Evolutionary conservation across 2,329 filamentous ascomycete genomes (phyloP), one percentile per base, ranked within the genome.

Genomic region (Blumeriella jaapii): DNA sequence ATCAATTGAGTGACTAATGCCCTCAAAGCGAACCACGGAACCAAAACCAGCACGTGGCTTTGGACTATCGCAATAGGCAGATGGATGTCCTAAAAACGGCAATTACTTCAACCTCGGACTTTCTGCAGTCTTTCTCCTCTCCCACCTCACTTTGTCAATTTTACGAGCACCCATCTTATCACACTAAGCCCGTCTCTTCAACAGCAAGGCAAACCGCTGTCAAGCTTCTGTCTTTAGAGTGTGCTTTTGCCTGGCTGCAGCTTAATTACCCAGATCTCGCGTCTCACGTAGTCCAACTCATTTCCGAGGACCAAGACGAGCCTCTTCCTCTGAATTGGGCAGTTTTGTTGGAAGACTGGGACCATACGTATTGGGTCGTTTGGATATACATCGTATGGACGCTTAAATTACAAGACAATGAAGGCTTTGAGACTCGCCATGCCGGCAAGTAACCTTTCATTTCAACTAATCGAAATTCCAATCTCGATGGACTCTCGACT

Each of bases 221-320:
- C 5, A 38, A 46, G 8, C 70, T 47, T 5, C 16, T 53, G 3
- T 44, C 48, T 10, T 34, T 53, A 7, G 45, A 48, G 15, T 41
- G 35, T 20, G 50, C 50, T 11, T 53, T 42, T 29, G 31, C 24
- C 15, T 49, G 44, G 32, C 30, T 53, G 2, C 13, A 34, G 10
- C 14, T 16, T 2, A 2, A 44, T 3, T 47, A 41, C 23, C 40
- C 38, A 2, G 32, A 35, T 11, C 12, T 49, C 3, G 34, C 38
- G 19, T 20, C 25, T 4, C 14, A 29, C 2, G 30, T 52, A 5
- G 19, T 27, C 5, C 12, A 29, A 2, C 29, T 49, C 2, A 52
- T 53, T 10, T 35, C 48, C 2, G 31, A 44, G 13, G 48, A 52
- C 24, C 48, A 52, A 32, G 47, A 51, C 10, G 51, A 52, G 26